Evolutionary conservation across 768 basidiomycete species (phyloP), one percentile per base, ranked within the genome.

Genomic region (Cyclocybe cylindracea): DNA sequence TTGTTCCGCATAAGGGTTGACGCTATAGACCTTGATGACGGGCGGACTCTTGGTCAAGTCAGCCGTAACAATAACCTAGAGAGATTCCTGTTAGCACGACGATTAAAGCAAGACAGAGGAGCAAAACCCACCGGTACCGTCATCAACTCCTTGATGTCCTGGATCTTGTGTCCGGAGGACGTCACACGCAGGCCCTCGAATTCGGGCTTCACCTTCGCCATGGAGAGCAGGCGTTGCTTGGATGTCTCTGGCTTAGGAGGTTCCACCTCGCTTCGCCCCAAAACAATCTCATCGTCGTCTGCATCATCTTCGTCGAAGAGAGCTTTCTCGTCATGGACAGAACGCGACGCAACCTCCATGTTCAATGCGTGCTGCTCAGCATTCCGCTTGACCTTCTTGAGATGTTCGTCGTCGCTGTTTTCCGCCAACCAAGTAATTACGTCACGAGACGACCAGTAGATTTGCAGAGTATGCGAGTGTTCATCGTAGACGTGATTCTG

Each of bases 401-500:
- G 74, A 65, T 98, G 94, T 62, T 94, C 92, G 65, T 99, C 96
- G 61, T 98, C 94, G 61, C 91, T 92, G 67, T 93, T 91, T 70
- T 94, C 94, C 16, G 94, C 93, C 42, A 99, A 78, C 90, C 90
- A 99, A 41, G 80, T 87, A 57, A 98, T 91, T 54, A 98, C 96
- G 64, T 98, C 95, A 53, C 87, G 84, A 62, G 83, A 80, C 29
- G 95, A 96, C 96, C 96, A 98, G 70, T 98, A 98, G 55, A 98
- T 88, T 70, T 94, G 87, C 13, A 99, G 81, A 16, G 88, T 87
- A 70, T 97, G 89, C 2, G 82, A 81, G 70, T 96, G 95, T 69
- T 98, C 96, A 63, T 98, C 95, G 66, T 94, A 94, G 46, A 98
- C 93, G 64, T 94, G 89, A 61, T 96, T 98, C 89, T 96, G 5